These are phyloP conservation scores for Cryphonectria radicalis DNA, from an alignment of 2,329 filamentous ascomycete genomes.

Conservation along the genomic window DNA sequence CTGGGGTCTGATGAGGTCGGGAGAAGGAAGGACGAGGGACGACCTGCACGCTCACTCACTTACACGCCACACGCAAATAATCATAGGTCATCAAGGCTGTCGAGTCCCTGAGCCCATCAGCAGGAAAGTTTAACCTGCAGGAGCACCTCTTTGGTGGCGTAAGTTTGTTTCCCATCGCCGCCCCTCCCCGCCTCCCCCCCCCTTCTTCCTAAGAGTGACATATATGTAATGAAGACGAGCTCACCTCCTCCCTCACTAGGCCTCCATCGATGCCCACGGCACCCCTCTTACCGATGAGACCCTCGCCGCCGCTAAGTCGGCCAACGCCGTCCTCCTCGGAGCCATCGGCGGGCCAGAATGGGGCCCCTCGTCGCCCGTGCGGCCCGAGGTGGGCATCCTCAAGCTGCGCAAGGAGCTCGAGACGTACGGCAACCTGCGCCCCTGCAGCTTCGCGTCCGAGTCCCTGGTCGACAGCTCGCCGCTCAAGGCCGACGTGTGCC, in stretches of 20 bases:
- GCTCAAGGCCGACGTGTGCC: slow-evolving; percentile 82
- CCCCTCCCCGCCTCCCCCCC: too few relatives aligned
- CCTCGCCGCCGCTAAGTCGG: slow-evolving; percentile 44
- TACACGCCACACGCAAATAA: slow-evolving; percentile 5
- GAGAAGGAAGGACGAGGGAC: not conserved
- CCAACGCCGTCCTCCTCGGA: slow-evolving; percentile 52
- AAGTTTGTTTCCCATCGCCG: slow-evolving; percentile 47
- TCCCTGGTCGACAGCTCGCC: slow-evolving; percentile 83
- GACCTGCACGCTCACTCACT: not conserved
- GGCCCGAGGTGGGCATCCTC: slow-evolving; percentile 91
- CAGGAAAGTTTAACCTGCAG: slow-evolving; percentile 83
- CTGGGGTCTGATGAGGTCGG: not conserved
- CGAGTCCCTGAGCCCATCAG: slow-evolving; percentile 70
- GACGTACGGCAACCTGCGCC: slow-evolving; percentile 93
- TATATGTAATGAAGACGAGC: slow-evolving; percentile 4
- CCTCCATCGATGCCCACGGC: slow-evolving; percentile 50
- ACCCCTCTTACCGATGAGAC: slow-evolving; percentile 49
- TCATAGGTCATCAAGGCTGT: slow-evolving; percentile 70
- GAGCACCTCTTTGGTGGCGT: slow-evolving; percentile 91
- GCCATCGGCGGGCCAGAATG: slow-evolving; percentile 54
- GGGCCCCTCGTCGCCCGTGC: slow-evolving; percentile 77
- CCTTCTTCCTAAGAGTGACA: not conserved
- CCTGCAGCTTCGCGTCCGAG: slow-evolving; percentile 93
- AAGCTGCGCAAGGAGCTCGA: slow-evolving; percentile 89
- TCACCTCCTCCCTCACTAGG: slow-evolving; percentile 20